phyloP scores from a whole-genome alignment of 208 protist species.

The Acanthamoeba sp. region DNA sequence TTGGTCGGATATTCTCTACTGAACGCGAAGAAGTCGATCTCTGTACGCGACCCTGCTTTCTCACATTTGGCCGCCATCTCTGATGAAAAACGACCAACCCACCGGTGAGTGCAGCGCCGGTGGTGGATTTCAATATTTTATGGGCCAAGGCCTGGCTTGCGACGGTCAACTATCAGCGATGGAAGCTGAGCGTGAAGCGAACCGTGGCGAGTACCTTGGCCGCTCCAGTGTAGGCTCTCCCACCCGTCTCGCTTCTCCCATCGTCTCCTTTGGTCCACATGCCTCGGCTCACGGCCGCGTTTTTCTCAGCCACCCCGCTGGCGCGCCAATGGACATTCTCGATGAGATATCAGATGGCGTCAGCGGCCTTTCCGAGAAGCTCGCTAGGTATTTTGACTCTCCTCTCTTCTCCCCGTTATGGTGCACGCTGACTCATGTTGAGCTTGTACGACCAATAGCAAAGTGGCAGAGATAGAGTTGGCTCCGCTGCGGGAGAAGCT shows the following conservation, averaged over 20 bases:
- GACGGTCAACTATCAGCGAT: slow-evolving; percentile 41
- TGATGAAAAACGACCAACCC: too few species aligned
- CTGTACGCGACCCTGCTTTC: not conserved
- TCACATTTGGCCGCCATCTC: not conserved
- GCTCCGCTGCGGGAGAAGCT: slow-evolving; percentile 21
- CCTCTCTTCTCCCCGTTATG: not conserved
- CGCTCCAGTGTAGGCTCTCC: slow-evolving; percentile 26
- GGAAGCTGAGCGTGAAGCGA: not conserved
- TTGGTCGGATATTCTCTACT: not conserved
- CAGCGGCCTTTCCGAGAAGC: slow-evolving; percentile 1
- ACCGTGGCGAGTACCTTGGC: not conserved
- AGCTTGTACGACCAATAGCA: not conserved
- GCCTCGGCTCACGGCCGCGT: not conserved
- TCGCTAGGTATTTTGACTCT: not conserved
- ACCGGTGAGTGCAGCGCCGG: not conserved
- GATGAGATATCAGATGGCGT: slow-evolving; percentile 57
- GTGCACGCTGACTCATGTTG: not conserved
- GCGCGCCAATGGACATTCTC: not conserved
- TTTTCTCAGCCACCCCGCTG: slow-evolving; percentile 15
- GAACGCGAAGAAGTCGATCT: slow-evolving; percentile 52
- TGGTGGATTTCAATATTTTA: slow-evolving; percentile 29
- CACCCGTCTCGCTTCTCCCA: not conserved
- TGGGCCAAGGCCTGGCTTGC: slow-evolving; percentile 62
- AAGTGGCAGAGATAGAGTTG: slow-evolving; percentile 39
- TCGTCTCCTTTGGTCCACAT: not conserved